Conservation (phyloP, 345 rosid species). For the Arabis alpina region DNA sequence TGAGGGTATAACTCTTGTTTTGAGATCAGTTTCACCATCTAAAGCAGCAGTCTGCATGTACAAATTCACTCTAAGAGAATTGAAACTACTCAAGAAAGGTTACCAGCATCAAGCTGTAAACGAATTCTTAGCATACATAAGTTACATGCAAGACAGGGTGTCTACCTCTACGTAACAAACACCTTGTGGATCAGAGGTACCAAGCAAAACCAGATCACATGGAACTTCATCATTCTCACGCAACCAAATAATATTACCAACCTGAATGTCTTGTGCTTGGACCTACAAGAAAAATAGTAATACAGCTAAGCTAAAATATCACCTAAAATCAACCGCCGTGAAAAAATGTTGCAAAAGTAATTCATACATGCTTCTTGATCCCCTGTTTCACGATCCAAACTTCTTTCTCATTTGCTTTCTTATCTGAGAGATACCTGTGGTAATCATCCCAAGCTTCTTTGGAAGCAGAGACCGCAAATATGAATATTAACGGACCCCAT, state of each 20-base stretch:
- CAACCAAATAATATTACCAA: constrained; percentile 95
- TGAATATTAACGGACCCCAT: constrained; percentile 96
- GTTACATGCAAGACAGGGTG: background rate
- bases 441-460: constrained; percentile 99
- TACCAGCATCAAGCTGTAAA: constrained; percentile 20
- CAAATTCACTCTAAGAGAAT: constrained; percentile 34
- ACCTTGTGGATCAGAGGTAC: constrained; percentile 95
- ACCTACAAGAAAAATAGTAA: constrained; percentile 56
- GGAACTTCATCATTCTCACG: constrained; percentile 99
- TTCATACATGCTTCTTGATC: constrained; percentile 75
- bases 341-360: constrained; percentile 23
- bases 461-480: constrained; percentile 93
- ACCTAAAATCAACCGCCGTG: background rate
- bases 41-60: constrained; percentile 86
- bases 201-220: constrained; percentile 94
- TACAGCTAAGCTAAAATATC: constrained; percentile 13
- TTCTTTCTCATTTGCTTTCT: constrained; percentile 95
- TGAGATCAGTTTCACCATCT: constrained; percentile 98
- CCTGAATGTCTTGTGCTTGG: constrained; percentile 85
- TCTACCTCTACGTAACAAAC: constrained; percentile 89
- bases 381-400: constrained; percentile 90
- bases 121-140: constrained; percentile 14
- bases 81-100: constrained; percentile 16
- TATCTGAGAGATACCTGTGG: constrained; percentile 90
- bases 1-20: constrained; percentile 86